Percentiles rank a stretch among this genome's conserved stretches.
These are phyloP conservation scores for Borealophlyctis nickersoniae DNA, from an alignment of 192 early-diverging fungal genomes.

Conservation along the genomic window DNA sequence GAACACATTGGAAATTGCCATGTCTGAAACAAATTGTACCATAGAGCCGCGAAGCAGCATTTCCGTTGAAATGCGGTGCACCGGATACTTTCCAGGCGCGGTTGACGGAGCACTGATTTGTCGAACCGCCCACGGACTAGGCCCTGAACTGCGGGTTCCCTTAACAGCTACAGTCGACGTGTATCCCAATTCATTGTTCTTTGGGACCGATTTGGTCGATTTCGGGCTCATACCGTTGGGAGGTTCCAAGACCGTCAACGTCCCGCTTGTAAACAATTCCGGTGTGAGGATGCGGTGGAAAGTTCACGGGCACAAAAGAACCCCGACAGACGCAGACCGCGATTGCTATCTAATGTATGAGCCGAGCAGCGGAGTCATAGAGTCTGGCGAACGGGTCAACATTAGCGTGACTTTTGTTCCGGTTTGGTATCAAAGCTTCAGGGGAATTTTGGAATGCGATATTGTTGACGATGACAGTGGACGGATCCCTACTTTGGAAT, in stretches of 20 bases:
- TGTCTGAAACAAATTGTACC: constrained; percentile 1
- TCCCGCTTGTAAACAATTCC: constrained; percentile 39
- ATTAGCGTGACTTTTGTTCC: constrained; percentile 37
- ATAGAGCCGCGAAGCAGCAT: neutral
- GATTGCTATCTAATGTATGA: constrained; percentile 30
- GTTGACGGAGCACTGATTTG: constrained; percentile 36
- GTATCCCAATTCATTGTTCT: constrained; percentile 22
- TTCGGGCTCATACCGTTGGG: constrained; percentile 50
- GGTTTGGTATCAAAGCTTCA: constrained; percentile 34
- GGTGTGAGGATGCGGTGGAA: constrained; percentile 24
- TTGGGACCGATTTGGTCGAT: constrained; percentile 34
- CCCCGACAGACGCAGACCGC: neutral
- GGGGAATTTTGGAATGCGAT: constrained; percentile 29
- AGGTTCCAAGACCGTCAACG: constrained; percentile 5
- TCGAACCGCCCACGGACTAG: constrained; percentile 26
- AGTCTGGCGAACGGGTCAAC: constrained; percentile 15
- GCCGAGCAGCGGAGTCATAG: constrained; percentile 28
- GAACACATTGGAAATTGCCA: constrained; percentile 7
- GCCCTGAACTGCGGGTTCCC: constrained; percentile 31
- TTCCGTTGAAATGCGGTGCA: constrained; percentile 8
- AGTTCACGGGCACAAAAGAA: constrained; percentile 12
- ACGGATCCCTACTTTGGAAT: neutral
- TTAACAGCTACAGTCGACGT: constrained; percentile 27
- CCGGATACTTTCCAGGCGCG: constrained; percentile 18
- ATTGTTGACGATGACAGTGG: constrained; percentile 18